Evolutionary conservation across 2,329 filamentous ascomycete genomes (phyloP), one percentile per base, ranked within the genome.

Genomic region (Rutstroemia sp.): DNA sequence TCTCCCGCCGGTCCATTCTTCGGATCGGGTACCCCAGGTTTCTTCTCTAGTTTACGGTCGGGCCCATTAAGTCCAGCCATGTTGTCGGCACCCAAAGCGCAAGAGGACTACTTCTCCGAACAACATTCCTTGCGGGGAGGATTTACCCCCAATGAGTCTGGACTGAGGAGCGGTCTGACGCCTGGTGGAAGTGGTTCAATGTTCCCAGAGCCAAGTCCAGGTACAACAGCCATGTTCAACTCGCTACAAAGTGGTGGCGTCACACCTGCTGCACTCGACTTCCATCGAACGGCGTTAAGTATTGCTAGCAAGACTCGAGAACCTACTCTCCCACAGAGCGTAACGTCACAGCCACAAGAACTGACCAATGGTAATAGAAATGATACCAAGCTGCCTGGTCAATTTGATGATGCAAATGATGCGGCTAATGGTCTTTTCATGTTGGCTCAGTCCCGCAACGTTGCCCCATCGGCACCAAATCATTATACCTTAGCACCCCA

Each of bases 71-170:
- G 94, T 73, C 94, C 94, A 75, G 94, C 92, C 61, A 97, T 99
- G 92, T 84, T 99, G 56, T 89, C 91, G 48, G 94, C 91, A 23
- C 94, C 87, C 39, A 75, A 81, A 39, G 73, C 40, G 16, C 38
- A 30, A 6, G 87, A 82, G 70, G 91, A 96, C 70, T 97, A 96
- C 74, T 96, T 96, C 69, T 81, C 82, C 64, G 90, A 95, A 67
- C 86, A 85, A 52, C 83, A 86, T 68, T 87, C 82, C 58, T 78
- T 95, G 61, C 83, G 88, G 62, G 85, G 90, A 65, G 88, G 90
- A 65, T 96, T 96, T 68, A 97, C 94, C 4, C 92, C 92, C 0
- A 96, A 96, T 82, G 94, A 99, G 74, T 97, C 92, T 7, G 95
- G 90, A 3, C 76, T 97, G 52, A 82, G 94, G 59, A 94, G 91